Evolutionary conservation across 2,329 filamentous ascomycete species (phyloP).

Genomic region (Aspergillus sp.): DNA sequence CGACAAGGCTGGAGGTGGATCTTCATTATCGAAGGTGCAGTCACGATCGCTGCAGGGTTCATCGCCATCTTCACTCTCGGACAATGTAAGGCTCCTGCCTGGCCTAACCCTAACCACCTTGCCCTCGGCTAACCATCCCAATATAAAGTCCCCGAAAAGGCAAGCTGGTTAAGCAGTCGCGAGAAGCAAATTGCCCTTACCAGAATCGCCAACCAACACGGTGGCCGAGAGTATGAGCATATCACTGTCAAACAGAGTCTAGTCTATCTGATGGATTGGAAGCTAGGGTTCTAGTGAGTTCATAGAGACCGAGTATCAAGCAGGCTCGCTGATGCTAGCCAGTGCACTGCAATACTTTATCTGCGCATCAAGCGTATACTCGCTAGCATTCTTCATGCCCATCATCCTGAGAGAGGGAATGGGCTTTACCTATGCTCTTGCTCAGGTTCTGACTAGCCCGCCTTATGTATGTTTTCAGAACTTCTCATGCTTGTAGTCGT

Average conservation of each 20-base stretch:
- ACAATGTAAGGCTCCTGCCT: background rate
- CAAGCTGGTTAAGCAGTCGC: background rate
- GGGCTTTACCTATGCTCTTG: constrained; percentile 55
- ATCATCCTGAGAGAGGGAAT: constrained; percentile 69
- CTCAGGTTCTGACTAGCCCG: background rate
- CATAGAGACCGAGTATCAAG: background rate
- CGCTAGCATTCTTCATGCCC: constrained; percentile 77
- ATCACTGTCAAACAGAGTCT: background rate
- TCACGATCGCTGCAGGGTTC: background rate
- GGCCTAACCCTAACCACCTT: background rate
- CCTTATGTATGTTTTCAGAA: background rate
- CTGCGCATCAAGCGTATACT: constrained; percentile 72
- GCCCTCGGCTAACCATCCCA: background rate
- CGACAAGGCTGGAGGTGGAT: constrained; percentile 1
- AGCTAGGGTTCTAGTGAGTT: background rate
- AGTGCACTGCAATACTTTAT: constrained; percentile 12
- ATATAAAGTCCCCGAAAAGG: background rate
- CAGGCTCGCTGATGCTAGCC: background rate
- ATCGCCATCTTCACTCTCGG: background rate
- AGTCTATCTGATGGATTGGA: background rate
- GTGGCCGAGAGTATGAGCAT: background rate
- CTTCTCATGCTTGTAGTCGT: background rate
- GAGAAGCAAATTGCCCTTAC: background rate
- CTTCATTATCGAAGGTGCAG: background rate
- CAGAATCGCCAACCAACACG: background rate